Percentiles rank a stretch among this genome's conserved stretches.
Evolutionary conservation across 306 rosid species (phyloP).

Genomic region (Adenanthera pavonina): DNA sequence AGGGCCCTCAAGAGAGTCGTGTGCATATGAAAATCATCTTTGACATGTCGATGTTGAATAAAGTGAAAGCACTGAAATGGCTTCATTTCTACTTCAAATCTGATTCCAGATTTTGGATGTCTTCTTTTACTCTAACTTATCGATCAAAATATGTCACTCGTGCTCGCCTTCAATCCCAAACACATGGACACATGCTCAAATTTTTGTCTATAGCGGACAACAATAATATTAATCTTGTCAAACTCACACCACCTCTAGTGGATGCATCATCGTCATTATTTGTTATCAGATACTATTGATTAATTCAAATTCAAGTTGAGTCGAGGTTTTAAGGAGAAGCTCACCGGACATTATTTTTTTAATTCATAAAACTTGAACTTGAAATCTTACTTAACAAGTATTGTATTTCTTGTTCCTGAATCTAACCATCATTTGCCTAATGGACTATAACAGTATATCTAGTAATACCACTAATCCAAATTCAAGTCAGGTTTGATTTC

Average conservation of each 20-base stretch:
- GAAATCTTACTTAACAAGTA: no score
- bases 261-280: no score
- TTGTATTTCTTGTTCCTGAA: no score
- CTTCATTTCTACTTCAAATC: slow-evolving; percentile 5
- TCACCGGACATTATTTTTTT: no score
- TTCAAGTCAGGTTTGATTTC: no score
- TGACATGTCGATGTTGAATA: not conserved
- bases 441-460: no score
- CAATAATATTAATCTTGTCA: not conserved
- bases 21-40: not conserved
- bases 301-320: no score
- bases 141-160: not conserved
- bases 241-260: not conserved
- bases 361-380: no score
- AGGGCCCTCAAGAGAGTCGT: not conserved
- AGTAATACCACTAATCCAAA: no score
- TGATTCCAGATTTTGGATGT: not conserved
- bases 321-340: no score
- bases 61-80: slow-evolving; percentile 13
- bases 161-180: not conserved
- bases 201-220: not conserved
- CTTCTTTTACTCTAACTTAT: not conserved
- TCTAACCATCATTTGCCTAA: no score
- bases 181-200: not conserved
- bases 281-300: no score